Evolutionary conservation across 306 rosid genomes (phyloP).

Genomic region (Fragaria iinumae): DNA sequence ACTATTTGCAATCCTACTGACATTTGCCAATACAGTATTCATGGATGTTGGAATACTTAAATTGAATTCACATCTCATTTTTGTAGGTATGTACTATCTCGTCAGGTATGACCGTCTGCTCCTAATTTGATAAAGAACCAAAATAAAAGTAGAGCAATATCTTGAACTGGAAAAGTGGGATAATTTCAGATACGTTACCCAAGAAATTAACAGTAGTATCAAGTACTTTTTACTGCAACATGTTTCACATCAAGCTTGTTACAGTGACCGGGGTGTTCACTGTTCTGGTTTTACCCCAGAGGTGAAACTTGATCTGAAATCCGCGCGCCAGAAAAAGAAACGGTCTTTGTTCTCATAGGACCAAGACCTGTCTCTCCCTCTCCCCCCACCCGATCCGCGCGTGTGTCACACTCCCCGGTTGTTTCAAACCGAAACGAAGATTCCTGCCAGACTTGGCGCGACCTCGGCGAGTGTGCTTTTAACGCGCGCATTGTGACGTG

Average conservation of each 20-base stretch:
- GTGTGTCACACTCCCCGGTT: not conserved
- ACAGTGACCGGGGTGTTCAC: not conserved
- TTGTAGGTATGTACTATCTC: no score
- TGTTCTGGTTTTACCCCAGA: not conserved
- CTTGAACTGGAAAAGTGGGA: not conserved
- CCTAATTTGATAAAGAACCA: not conserved
- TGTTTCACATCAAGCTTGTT: conserved; percentile 9
- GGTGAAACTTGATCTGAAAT: conserved; percentile 16
- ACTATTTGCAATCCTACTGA: no score
- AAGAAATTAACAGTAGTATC: not conserved
- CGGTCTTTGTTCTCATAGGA: not conserved
- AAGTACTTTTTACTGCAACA: not conserved
- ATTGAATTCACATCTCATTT: no score
- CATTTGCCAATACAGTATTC: no score
- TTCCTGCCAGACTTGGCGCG: not conserved
- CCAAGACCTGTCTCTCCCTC: conserved; percentile 8
- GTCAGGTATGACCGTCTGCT: not conserved
- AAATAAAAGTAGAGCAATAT: not conserved
- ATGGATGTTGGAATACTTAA: no score
- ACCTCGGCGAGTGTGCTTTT: not conserved
- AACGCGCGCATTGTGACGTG: not conserved
- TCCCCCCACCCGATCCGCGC: not conserved
- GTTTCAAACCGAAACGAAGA: not conserved
- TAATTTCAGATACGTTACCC: not conserved
- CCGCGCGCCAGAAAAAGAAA: conserved; percentile 2